These are phyloP conservation scores for Stephania japonica DNA, from an alignment of 164 flowering plant genomes.

Conservation along the genomic window DNA sequence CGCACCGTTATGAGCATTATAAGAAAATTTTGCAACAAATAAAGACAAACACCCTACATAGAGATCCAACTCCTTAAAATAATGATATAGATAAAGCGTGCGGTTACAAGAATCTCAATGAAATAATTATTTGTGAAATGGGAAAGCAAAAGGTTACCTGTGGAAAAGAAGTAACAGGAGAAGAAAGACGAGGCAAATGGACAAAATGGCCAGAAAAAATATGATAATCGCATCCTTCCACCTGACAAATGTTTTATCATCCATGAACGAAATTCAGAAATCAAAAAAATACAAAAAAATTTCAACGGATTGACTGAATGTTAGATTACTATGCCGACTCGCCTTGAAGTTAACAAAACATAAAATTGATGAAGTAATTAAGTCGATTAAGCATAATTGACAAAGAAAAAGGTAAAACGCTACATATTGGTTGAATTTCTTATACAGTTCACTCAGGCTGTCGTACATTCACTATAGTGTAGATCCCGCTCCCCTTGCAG, in stretches of 20 bases:
- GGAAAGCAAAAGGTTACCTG: conserved; percentile 40
- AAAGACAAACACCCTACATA: not conserved
- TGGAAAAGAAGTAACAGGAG: conserved; percentile 76
- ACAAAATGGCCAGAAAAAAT: conserved; percentile 48
- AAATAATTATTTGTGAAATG: not conserved
- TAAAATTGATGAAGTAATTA: no score
- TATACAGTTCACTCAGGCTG: no score
- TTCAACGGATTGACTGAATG: not conserved
- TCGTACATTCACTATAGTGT: no score
- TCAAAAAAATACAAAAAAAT: not conserved
- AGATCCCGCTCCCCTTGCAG: no score
- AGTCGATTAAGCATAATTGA: no score
- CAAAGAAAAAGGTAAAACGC: no score
- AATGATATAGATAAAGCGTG: conserved; percentile 2
- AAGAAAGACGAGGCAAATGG: conserved; percentile 52
- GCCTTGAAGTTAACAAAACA: no score
- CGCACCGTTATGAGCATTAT: no score
- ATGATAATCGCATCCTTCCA: conserved; percentile 72
- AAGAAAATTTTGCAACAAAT: not conserved
- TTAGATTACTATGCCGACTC: not conserved
- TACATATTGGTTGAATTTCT: no score
- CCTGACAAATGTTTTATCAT: conserved; percentile 42
- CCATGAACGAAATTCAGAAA: conserved; percentile 1
- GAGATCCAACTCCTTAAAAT: not conserved
- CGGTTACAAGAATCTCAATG: not conserved